A percentile compares a stretch with the other conserved stretches of the same genome.
These are phyloP conservation scores for Heterobasidion occidentale DNA, from an alignment of 1,284 basidiomycete genomes.

Conservation along the genomic window DNA sequence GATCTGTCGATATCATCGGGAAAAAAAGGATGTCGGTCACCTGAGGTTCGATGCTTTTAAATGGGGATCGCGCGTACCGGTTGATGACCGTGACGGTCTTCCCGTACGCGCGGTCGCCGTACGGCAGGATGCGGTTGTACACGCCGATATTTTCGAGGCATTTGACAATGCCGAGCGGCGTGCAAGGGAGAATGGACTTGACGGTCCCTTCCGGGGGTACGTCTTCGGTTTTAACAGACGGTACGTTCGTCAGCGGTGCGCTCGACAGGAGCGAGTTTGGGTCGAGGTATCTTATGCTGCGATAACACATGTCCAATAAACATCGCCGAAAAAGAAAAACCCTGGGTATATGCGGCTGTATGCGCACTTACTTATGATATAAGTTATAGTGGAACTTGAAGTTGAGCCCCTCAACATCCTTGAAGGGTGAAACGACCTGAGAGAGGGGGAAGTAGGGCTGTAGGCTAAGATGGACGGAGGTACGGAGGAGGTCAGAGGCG, in stretches of 20 bases:
- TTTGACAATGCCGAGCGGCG: constrained; percentile 94
- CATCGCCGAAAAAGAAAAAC: constrained; percentile 1
- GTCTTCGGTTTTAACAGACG: constrained; percentile 39
- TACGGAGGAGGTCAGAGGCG: neutral
- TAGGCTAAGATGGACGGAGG: neutral
- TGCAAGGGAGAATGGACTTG: constrained; percentile 95
- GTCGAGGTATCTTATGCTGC: constrained; percentile 71
- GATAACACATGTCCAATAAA: neutral
- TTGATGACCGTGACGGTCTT: constrained; percentile 94
- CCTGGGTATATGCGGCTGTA: constrained; percentile 12
- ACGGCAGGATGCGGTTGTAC: constrained; percentile 87
- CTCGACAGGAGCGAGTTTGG: constrained; percentile 54
- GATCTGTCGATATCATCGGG: constrained; percentile 44
- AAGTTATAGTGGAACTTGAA: constrained; percentile 96
- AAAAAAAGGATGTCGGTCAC: neutral
- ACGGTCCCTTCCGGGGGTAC: constrained; percentile 73
- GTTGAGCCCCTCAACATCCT: constrained; percentile 96
- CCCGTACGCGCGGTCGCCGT: constrained; percentile 93
- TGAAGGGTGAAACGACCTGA: constrained; percentile 88
- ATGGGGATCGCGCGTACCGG: constrained; percentile 41
- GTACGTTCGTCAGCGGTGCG: constrained; percentile 26
- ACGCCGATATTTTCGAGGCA: constrained; percentile 87
- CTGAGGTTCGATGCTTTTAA: too few relatives aligned
- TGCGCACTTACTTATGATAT: constrained; percentile 76
- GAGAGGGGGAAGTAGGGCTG: neutral